Conservation (phyloP, 352 stramenopile genomes). For the Globisporangium carolinianum region DNA sequence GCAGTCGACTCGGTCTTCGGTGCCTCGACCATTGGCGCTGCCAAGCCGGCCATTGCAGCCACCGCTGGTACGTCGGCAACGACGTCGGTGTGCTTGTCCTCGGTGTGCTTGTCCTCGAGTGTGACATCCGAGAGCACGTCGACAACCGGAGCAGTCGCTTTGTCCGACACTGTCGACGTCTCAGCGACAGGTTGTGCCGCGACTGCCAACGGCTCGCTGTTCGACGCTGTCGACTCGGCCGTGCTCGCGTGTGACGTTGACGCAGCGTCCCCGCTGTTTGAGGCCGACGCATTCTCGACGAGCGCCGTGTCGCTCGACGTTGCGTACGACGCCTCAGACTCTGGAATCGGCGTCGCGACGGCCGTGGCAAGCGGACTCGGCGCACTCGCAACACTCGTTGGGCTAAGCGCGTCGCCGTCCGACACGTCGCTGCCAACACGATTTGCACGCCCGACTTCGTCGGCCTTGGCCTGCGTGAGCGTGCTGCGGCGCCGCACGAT, state of each 20-base stretch:
- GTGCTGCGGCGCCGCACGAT: constrained; percentile 40
- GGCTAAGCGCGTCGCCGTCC: constrained; percentile 38
- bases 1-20: neutral
- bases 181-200: neutral
- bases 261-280: too few species aligned
- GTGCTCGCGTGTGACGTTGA: neutral
- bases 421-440: constrained; percentile 41
- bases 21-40: neutral
- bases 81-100: too few species aligned
- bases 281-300: too few species aligned
- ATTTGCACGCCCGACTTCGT: constrained; percentile 33
- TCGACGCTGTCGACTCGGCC: neutral
- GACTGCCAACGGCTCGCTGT: neutral
- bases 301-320: too few species aligned
- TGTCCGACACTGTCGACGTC: neutral
- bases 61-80: too few species aligned
- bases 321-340: too few species aligned
- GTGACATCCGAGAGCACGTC: constrained; percentile 4
- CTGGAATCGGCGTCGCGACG: neutral
- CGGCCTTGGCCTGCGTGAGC: constrained; percentile 31
- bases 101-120: constrained; percentile 9
- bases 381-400: constrained; percentile 25
- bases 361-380: neutral
- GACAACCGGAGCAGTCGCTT: neutral
- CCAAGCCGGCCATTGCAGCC: neutral